Percentiles rank a stretch among this genome's conserved stretches.
Conservation (phyloP, 2,329 filamentous ascomycete genomes). For the Mycosphaerella sp. region DNA sequence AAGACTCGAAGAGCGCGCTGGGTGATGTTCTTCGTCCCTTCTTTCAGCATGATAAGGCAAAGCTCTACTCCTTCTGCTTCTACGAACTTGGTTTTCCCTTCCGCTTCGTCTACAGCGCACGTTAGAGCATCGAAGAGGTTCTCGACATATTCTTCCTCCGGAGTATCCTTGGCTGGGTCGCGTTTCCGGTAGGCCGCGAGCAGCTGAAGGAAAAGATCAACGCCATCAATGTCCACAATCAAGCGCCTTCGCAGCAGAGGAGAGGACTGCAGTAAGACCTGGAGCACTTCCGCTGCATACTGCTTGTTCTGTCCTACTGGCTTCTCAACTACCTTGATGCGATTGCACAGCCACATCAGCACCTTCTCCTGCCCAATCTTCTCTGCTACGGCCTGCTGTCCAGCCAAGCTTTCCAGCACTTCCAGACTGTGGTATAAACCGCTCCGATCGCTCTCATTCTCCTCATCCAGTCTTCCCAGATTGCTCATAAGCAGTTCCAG, state of each 20-base stretch:
- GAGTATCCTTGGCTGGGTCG: slow-evolving; percentile 75
- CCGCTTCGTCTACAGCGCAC: slow-evolving; percentile 66
- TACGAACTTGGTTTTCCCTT: slow-evolving; percentile 73
- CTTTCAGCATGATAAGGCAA: slow-evolving; percentile 82
- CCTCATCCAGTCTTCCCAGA: slow-evolving; percentile 72
- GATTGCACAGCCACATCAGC: slow-evolving; percentile 68
- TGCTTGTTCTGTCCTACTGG: slow-evolving; percentile 84
- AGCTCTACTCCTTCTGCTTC: slow-evolving; percentile 90
- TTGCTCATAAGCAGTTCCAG: slow-evolving; percentile 70
- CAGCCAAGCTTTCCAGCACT: slow-evolving; percentile 80
- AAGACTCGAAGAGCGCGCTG: slow-evolving; percentile 70
- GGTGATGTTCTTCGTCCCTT: slow-evolving; percentile 77
- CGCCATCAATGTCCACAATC: slow-evolving; percentile 52
- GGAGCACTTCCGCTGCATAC: slow-evolving; percentile 85
- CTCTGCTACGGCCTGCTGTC: slow-evolving; percentile 60
- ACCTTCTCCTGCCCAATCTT: slow-evolving; percentile 65
- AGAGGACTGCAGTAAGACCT: slow-evolving; percentile 77
- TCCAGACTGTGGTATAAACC: slow-evolving; percentile 80
- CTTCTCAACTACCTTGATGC: slow-evolving; percentile 63
- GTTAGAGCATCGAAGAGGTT: slow-evolving; percentile 85
- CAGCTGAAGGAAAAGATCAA: slow-evolving; percentile 75
- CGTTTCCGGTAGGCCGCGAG: slow-evolving; percentile 77
- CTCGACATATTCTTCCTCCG: slow-evolving; percentile 92
- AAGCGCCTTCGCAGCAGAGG: slow-evolving; percentile 58
- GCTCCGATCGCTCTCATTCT: slow-evolving; percentile 62